These are phyloP conservation scores for Dendrostoma leiphaemia DNA, from an alignment of 2,329 filamentous ascomycete species.

Conservation along the genomic window DNA sequence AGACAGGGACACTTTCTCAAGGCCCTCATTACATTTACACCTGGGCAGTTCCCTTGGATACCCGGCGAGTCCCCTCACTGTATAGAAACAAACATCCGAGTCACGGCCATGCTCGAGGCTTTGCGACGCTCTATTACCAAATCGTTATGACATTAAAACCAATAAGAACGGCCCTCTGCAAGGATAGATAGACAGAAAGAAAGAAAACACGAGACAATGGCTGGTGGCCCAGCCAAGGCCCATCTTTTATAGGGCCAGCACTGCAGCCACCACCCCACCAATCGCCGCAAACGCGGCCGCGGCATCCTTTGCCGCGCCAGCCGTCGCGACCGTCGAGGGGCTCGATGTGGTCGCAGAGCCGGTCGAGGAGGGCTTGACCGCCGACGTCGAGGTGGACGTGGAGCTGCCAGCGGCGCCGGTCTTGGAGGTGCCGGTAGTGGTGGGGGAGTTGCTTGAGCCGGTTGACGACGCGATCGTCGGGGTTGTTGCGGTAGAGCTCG, in stretches of 20 bases:
- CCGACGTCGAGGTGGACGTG: slow-evolving; percentile 17
- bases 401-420: slow-evolving; percentile 26
- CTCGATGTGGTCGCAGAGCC: slow-evolving; percentile 6
- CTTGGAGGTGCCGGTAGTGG: slow-evolving; percentile 19
- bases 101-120: too few species aligned
- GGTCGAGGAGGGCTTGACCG: slow-evolving; percentile 9
- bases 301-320: slow-evolving; percentile 31
- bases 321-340: slow-evolving; percentile 8
- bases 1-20: too few species aligned
- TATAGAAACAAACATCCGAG: too few species aligned
- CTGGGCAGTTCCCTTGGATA: too few species aligned
- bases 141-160: too few species aligned
- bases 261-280: slow-evolving; percentile 39
- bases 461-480: slow-evolving; percentile 20
- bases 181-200: background rate
- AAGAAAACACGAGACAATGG: slow-evolving; percentile 7
- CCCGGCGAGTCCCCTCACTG: too few species aligned
- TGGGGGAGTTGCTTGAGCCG: slow-evolving; percentile 18
- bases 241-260: slow-evolving; percentile 42
- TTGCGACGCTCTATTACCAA: too few species aligned
- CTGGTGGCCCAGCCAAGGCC: too few species aligned
- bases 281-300: slow-evolving; percentile 37
- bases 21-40: too few species aligned
- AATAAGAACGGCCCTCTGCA: background rate
- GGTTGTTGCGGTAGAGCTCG: slow-evolving; percentile 18